These are phyloP conservation scores for Suillus weaverae DNA, from an alignment of 768 basidiomycete genomes.

Conservation along the genomic window DNA sequence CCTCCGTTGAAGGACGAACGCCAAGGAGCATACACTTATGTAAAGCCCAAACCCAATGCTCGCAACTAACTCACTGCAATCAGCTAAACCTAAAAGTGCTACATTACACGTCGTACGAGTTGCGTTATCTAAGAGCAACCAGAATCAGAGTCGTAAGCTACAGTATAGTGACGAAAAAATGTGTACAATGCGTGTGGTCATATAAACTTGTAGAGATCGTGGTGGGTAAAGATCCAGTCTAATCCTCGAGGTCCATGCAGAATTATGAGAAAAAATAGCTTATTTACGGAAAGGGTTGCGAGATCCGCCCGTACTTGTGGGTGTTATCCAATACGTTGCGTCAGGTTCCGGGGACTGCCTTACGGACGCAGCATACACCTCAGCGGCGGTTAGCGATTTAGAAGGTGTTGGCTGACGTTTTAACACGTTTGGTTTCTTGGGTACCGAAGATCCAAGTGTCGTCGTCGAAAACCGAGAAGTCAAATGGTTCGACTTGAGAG, in stretches of 20 bases:
- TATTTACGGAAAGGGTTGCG: constrained; percentile 56
- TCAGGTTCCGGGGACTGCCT: constrained; percentile 35
- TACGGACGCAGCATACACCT: constrained; percentile 55
- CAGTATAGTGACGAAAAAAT: constrained; percentile 15
- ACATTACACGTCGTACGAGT: constrained; percentile 25
- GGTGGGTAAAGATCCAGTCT: constrained; percentile 18
- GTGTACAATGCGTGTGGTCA: constrained; percentile 14
- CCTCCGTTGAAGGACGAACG: background rate
- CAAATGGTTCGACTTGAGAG: constrained; percentile 50
- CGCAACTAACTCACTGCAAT: background rate
- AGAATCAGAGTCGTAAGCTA: constrained; percentile 9
- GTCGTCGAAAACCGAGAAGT: constrained; percentile 51
- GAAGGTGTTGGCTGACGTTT: constrained; percentile 27
- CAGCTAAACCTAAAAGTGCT: constrained; percentile 12
- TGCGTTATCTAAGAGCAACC: constrained; percentile 16
- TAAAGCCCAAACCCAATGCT: background rate
- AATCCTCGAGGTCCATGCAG: constrained; percentile 26
- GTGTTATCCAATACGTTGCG: constrained; percentile 44
- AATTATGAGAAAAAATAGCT: constrained; percentile 18
- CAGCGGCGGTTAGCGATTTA: constrained; percentile 52
- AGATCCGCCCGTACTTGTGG: constrained; percentile 45
- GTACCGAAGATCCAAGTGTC: constrained; percentile 40
- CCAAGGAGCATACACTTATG: constrained; percentile 5
- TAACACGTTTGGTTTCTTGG: constrained; percentile 30
- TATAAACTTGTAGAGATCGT: constrained; percentile 10